A percentile compares a stretch with the other conserved stretches of the same genome.
Evolutionary conservation across 164 flowering plant genomes (phyloP).

Genomic region (Protea cynaroides): DNA sequence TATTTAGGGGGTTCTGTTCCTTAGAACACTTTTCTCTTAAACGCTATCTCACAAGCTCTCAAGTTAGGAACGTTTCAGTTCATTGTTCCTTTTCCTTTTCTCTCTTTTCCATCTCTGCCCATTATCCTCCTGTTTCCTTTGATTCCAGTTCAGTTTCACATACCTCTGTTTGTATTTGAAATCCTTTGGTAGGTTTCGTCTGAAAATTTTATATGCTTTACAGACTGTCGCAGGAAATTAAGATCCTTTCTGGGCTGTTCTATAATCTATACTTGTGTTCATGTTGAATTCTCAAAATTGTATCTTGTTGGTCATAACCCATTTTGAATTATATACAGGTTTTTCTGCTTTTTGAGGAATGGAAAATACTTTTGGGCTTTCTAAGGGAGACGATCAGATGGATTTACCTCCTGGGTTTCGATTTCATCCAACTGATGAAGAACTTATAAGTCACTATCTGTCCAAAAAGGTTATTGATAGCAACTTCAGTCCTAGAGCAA

Average conservation of each 20-base stretch:
- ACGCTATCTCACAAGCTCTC: slow-evolving; percentile 15
- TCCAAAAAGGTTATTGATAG: slow-evolving; percentile 48
- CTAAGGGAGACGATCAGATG: slow-evolving; percentile 47
- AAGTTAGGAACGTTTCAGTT: slow-evolving; percentile 1
- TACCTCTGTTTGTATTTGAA: background rate
- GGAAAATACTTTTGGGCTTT: slow-evolving; percentile 31
- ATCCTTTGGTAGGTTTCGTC: slow-evolving; percentile 4
- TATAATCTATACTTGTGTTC: background rate
- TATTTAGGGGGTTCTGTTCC: slow-evolving; percentile 40
- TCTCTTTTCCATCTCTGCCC: slow-evolving; percentile 8
- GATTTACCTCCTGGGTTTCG: slow-evolving; percentile 88
- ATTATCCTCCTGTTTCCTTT: background rate
- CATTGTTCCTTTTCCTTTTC: slow-evolving; percentile 1
- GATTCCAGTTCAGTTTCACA: slow-evolving; percentile 1
- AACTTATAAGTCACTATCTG: slow-evolving; percentile 78
- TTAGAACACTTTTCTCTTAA: slow-evolving; percentile 20
- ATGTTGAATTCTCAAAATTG: background rate
- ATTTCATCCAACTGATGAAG: slow-evolving; percentile 94
- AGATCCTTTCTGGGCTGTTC: background rate
- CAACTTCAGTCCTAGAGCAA: slow-evolving; percentile 55
- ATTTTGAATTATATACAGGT: slow-evolving; percentile 3
- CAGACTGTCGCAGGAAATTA: no score
- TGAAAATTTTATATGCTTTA: background rate
- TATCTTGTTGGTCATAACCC: slow-evolving; percentile 6
- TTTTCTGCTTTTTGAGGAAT: slow-evolving; percentile 16